A percentile compares a stretch with the other conserved stretches of the same genome.
phyloP scores from a whole-genome alignment of 768 basidiomycete genomes.

The Russula sp. region DNA sequence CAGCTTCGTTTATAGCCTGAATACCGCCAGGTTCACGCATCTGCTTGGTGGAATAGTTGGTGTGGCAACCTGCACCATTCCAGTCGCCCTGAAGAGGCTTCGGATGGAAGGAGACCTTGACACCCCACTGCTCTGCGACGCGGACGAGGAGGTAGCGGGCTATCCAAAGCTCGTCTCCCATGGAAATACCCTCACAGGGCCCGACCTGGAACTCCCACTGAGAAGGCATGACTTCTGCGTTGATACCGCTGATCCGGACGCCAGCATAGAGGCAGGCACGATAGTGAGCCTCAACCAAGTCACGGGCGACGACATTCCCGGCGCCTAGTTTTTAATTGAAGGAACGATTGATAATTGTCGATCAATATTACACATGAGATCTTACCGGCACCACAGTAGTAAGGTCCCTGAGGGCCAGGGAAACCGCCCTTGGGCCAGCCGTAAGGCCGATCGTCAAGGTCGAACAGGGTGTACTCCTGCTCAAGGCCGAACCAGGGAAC shows the following conservation, averaged over 20 bases:
- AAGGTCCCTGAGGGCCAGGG: slow-evolving; percentile 98
- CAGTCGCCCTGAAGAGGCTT: slow-evolving; percentile 96
- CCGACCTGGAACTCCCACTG: slow-evolving; percentile 99
- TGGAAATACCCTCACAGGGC: slow-evolving; percentile 94
- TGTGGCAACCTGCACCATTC: slow-evolving; percentile 99
- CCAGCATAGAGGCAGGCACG: slow-evolving; percentile 93
- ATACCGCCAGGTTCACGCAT: slow-evolving; percentile 96
- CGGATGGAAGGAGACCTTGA: slow-evolving; percentile 99
- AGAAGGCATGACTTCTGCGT: slow-evolving; percentile 99
- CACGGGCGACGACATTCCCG: slow-evolving; percentile 97
- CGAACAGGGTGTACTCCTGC: slow-evolving; percentile 97
- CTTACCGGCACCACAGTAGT: slow-evolving; percentile 98
- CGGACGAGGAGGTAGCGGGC: slow-evolving; percentile 94
- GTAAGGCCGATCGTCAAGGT: slow-evolving; percentile 82
- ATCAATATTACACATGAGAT: slow-evolving; percentile 24
- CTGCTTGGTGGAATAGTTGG: slow-evolving; percentile 92
- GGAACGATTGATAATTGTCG: slow-evolving; percentile 1
- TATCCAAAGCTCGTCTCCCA: slow-evolving; percentile 99
- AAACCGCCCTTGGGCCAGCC: slow-evolving; percentile 99
- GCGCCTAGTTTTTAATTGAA: slow-evolving; percentile 55
- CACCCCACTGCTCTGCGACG: slow-evolving; percentile 95
- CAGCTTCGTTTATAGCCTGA: slow-evolving; percentile 82
- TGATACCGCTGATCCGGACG: slow-evolving; percentile 98
- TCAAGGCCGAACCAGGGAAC: slow-evolving; percentile 98
- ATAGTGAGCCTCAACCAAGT: slow-evolving; percentile 99